Percentiles rank a stretch among this genome's conserved stretches.
Evolutionary conservation across 1,284 basidiomycete species (phyloP).

Genomic region (Ustilago sp.): DNA sequence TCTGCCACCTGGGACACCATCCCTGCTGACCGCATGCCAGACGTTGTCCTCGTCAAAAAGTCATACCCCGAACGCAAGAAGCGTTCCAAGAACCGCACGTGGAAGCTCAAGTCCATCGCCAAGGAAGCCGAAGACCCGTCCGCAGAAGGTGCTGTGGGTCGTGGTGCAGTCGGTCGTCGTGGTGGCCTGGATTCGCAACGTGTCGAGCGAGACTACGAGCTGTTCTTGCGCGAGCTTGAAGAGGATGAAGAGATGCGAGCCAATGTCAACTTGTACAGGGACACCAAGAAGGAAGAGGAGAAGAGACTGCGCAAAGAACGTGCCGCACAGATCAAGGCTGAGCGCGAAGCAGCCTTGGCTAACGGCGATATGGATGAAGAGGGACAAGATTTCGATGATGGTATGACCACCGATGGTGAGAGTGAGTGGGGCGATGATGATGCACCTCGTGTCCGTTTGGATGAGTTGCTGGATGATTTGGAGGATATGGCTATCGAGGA

Average conservation of each 20-base stretch:
- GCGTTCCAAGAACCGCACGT: slow-evolving; percentile 85
- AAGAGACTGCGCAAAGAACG: slow-evolving; percentile 67
- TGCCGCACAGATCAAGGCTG: slow-evolving; percentile 60
- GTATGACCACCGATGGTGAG: slow-evolving; percentile 67
- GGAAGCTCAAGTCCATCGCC: slow-evolving; percentile 92
- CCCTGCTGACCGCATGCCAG: slow-evolving; percentile 78
- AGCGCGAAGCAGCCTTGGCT: slow-evolving; percentile 69
- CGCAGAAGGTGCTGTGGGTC: slow-evolving; percentile 71
- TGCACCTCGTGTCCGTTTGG: slow-evolving; percentile 73
- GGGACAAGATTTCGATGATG: slow-evolving; percentile 54
- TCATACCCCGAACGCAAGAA: slow-evolving; percentile 93
- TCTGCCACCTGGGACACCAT: slow-evolving; percentile 85
- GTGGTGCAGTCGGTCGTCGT: slow-evolving; percentile 87
- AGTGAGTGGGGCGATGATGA: slow-evolving; percentile 85
- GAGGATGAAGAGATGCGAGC: slow-evolving; percentile 94
- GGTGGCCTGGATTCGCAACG: slow-evolving; percentile 92
- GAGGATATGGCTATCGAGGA: slow-evolving; percentile 73
- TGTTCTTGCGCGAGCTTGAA: slow-evolving; percentile 94
- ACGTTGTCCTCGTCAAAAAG: slow-evolving; percentile 94
- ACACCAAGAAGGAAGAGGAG: slow-evolving; percentile 71
- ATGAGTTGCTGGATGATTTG: slow-evolving; percentile 92
- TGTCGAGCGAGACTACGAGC: slow-evolving; percentile 95
- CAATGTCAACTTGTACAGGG: slow-evolving; percentile 86
- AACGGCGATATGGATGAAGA: slow-evolving; percentile 72
- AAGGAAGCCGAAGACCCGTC: slow-evolving; percentile 81